Evolutionary conservation across 768 basidiomycete genomes (phyloP), one percentile per base, ranked within the genome.

Genomic region (Fomitopsis pulvina): DNA sequence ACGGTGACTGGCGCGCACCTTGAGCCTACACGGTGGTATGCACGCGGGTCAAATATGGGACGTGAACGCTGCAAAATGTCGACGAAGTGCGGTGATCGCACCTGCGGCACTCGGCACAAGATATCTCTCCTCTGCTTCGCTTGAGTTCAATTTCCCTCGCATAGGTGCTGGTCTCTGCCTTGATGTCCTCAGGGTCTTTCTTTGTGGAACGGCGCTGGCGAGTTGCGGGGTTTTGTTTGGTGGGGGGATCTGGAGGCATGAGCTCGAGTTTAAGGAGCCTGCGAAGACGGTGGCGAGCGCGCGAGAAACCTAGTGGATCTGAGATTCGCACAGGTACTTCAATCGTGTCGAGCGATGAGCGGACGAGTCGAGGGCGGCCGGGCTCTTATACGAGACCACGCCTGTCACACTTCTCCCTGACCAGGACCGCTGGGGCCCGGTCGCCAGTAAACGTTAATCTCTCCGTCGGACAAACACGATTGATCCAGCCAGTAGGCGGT

Each of bases 101-200:
- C 75, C 75, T 77, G 54, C 85, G 79, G 74, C 86, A 88, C 66
- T 87, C 85, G 59, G 85, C 84, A 68, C 84, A 87, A 63, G 81
- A 83, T 64, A 87, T 82, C 75, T 87, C 71, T 24, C 85, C 85
- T 64, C 80, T 72, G 61, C 74, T 85, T 57, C 85, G 79, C 68
- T 86, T 88, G 62, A 80, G 69, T 61, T 87, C 86, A 27, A 87
- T 74, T 62, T 87, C 86, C 45, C 63, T 52, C 10, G 59, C 52
- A 49, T 63, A 60, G 30, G 52, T 48, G 45, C 48, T 54, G 40
- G 45, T 53, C 39, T 64, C 60, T 47, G 54, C 51, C 26, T 58
- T 57, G 54, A 53, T 45, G 21, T 60, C 59, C 2, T 61, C 63
- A 42, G 42, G 24, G 50, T 64, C 63, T 42, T 59, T 60, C 29